Conservation (phyloP, 1,139 yeast species). For the Martiniozyma asiatica region DNA sequence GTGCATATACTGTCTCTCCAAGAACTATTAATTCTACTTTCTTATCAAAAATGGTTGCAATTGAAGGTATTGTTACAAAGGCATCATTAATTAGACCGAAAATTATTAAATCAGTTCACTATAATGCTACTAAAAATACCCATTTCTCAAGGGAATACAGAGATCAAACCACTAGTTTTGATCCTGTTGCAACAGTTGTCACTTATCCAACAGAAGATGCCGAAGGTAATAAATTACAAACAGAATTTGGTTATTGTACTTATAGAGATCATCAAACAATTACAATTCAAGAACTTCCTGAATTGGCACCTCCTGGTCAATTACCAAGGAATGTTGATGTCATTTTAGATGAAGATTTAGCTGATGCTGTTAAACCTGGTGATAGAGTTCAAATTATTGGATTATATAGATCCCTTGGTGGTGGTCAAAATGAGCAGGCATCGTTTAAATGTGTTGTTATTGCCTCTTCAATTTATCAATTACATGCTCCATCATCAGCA, state of each 20-base stretch:
- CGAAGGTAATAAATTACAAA: conserved; percentile 75
- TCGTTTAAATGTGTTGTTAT: conserved; percentile 71
- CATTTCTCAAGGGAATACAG: conserved; percentile 88
- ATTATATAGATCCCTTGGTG: conserved; percentile 85
- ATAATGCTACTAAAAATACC: conserved; percentile 71
- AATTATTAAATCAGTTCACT: conserved; percentile 84
- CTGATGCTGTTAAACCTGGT: conserved; percentile 89
- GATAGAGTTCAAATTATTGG: conserved; percentile 94
- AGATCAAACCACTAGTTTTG: conserved; percentile 86
- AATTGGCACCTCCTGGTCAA: conserved; percentile 96
- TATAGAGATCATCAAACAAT: conserved; percentile 91
- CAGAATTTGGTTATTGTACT: conserved; percentile 90
- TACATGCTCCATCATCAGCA: conserved; percentile 82
- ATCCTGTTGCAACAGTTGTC: conserved; percentile 74
- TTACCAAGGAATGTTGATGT: conserved; percentile 88
- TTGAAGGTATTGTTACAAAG: conserved; percentile 93
- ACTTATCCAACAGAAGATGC: conserved; percentile 90
- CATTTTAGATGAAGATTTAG: conserved; percentile 85
- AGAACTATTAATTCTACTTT: conserved; percentile 71
- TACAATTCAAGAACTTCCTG: conserved; percentile 97
- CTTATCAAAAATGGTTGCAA: conserved; percentile 70
- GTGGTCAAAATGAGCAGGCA: conserved; percentile 51
- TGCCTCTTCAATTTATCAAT: conserved; percentile 80
- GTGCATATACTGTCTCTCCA: conserved; percentile 78
- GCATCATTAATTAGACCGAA: conserved; percentile 92